Percentiles rank a stretch among this genome's conserved stretches.
phyloP scores from a whole-genome alignment of 352 stramenopile species.

The Phytophthora niederhauseri region DNA sequence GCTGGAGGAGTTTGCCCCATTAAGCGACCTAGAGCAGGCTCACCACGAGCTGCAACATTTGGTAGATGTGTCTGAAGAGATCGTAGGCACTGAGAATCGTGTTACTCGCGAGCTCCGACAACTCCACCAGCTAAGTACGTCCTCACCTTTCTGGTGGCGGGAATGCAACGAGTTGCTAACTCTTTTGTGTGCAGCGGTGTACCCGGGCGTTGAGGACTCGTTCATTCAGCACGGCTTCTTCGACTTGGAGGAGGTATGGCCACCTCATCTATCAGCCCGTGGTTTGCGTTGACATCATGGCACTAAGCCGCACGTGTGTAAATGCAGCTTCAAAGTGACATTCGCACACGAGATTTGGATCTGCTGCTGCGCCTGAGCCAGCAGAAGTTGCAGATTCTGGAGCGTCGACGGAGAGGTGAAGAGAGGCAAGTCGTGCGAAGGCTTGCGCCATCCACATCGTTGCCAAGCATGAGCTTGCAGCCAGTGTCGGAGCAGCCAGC shows the following conservation, averaged over 20 bases:
- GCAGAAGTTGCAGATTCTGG: conserved; percentile 35
- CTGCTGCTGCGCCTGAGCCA: conserved; percentile 30
- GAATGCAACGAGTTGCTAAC: conserved; percentile 1
- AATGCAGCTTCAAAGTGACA: conserved; percentile 36
- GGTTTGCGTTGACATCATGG: background rate
- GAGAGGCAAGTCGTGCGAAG: conserved; percentile 14
- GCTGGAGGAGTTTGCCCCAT: background rate
- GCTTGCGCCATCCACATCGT: conserved; percentile 21
- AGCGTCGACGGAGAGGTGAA: conserved; percentile 29
- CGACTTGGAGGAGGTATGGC: conserved; percentile 31
- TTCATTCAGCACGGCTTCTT: conserved; percentile 26
- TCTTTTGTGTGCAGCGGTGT: conserved; percentile 19
- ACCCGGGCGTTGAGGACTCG: conserved; percentile 28
- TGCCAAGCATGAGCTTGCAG: conserved; percentile 16
- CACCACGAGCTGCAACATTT: conserved; percentile 21
- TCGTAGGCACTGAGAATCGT: conserved; percentile 21
- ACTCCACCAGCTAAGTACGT: conserved; percentile 36
- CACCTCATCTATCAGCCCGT: background rate
- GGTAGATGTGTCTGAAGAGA: conserved; percentile 24
- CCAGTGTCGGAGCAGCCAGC: conserved; percentile 10
- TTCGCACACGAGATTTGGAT: conserved; percentile 31
- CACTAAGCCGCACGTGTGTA: conserved; percentile 6
- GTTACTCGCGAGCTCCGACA: conserved; percentile 27
- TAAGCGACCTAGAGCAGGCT: conserved; percentile 20
- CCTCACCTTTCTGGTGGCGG: background rate